phyloP scores from a whole-genome alignment of 805 yeast species.

The Candida jianshihensis region DNA sequence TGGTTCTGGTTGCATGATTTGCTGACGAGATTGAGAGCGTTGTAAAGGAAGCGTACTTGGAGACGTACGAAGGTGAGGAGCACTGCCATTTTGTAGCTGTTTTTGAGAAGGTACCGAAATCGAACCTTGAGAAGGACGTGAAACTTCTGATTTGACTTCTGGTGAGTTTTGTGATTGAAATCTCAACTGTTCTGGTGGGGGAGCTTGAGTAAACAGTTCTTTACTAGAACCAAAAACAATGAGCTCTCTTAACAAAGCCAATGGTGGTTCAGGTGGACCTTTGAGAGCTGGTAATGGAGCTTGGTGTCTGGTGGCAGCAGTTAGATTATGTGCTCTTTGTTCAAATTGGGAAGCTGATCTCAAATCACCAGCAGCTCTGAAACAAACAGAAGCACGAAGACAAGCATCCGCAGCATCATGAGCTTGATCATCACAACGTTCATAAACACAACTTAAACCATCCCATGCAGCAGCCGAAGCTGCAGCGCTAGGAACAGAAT shows the following conservation, averaged over 20 bases:
- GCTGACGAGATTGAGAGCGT: not conserved
- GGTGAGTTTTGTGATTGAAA: constrained; percentile 11
- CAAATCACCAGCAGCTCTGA: constrained; percentile 38
- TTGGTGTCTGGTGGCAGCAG: constrained; percentile 35
- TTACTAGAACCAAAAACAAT: constrained; percentile 14
- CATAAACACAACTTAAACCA: constrained; percentile 55
- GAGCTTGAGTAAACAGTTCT: constrained; percentile 1
- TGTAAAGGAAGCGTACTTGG: too few species aligned
- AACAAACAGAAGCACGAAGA: constrained; percentile 42
- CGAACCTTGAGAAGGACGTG: too few species aligned
- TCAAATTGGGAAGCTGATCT: constrained; percentile 36
- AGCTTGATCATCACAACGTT: constrained; percentile 53
- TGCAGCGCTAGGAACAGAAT: constrained; percentile 29
- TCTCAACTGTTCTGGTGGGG: constrained; percentile 10
- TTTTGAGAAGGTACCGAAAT: constrained; percentile 9
- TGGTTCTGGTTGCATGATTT: not conserved
- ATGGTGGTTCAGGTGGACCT: constrained; percentile 43
- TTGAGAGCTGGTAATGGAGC: constrained; percentile 38
- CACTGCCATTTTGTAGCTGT: too few species aligned
- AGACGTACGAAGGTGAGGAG: too few species aligned
- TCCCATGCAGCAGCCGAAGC: constrained; percentile 58
- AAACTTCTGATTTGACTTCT: constrained; percentile 17
- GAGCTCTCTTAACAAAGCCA: constrained; percentile 24
- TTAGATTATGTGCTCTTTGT: constrained; percentile 35
- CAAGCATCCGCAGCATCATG: constrained; percentile 58